A percentile compares a stretch with the other conserved stretches of the same genome.
phyloP scores from a whole-genome alignment of 805 yeast species.

The Metschnikowia henanensis region DNA sequence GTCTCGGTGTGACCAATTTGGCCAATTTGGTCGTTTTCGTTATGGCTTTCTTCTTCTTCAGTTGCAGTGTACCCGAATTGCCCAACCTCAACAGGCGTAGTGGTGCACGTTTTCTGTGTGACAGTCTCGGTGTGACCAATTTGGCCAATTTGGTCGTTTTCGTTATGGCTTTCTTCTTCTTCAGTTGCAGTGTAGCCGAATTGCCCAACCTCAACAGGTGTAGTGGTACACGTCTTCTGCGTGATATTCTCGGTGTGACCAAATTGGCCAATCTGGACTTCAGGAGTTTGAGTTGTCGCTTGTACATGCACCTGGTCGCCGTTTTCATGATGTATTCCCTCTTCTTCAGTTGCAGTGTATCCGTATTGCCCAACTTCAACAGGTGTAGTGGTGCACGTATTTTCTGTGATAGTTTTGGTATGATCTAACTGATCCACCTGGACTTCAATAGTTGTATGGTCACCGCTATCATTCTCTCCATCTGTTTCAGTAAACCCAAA shows the following conservation, averaged over 20 bases:
- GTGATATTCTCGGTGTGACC: background rate
- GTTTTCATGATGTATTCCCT: background rate
- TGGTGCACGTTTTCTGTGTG: no score
- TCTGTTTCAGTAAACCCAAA: background rate
- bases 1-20: background rate
- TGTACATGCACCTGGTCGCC: background rate
- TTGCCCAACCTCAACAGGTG: background rate
- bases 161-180: no score
- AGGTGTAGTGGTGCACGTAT: background rate
- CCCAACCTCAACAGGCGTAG: background rate
- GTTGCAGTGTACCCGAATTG: no score
- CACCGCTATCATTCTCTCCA: background rate
- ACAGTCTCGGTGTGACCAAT: background rate
- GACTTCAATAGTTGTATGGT: background rate
- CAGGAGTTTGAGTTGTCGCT: background rate
- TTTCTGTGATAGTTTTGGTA: background rate
- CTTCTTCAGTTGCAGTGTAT: no score
- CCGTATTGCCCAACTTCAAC: background rate
- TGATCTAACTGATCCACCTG: background rate
- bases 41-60: no score
- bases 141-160: background rate
- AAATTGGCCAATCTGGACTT: background rate
- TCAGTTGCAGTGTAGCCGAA: conserved; percentile 1
- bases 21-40: background rate
- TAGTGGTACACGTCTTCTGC: no score